A percentile compares a stretch with the other conserved stretches of the same genome.
These are phyloP conservation scores for Furcasterigmium sp. DNA, from an alignment of 2,329 filamentous ascomycete species.

Conservation along the genomic window DNA sequence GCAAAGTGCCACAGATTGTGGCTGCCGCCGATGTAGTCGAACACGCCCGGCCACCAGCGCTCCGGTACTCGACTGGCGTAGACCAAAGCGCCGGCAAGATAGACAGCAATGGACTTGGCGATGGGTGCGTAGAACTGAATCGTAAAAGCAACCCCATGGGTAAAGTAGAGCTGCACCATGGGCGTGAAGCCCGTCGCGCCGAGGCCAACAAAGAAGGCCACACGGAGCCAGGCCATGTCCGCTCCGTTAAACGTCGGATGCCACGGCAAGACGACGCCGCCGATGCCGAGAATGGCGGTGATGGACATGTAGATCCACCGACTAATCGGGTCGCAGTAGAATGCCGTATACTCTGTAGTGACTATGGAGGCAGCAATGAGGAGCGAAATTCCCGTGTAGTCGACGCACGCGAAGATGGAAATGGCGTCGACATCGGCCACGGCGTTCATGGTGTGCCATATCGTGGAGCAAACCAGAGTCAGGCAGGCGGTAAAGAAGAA, in stretches of 20 bases:
- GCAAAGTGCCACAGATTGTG: constrained; percentile 98
- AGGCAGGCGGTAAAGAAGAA: constrained; percentile 97
- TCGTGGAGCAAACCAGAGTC: constrained; percentile 87
- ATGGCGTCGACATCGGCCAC: constrained; percentile 86
- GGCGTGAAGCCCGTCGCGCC: constrained; percentile 86
- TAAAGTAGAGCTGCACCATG: constrained; percentile 74
- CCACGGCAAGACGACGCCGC: constrained; percentile 90
- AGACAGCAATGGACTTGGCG: constrained; percentile 79
- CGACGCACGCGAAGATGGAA: constrained; percentile 94
- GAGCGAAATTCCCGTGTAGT: constrained; percentile 95
- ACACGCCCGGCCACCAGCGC: constrained; percentile 85
- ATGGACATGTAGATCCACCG: constrained; percentile 81
- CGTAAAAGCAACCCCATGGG: constrained; percentile 76
- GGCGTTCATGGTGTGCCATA: constrained; percentile 99
- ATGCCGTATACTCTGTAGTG: constrained; percentile 97
- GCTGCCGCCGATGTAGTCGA: constrained; percentile 91
- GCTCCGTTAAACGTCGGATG: constrained; percentile 88
- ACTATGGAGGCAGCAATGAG: constrained; percentile 95
- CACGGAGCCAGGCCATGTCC: constrained; percentile 90
- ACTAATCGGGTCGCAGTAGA: constrained; percentile 91
- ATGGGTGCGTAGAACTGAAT: constrained; percentile 85
- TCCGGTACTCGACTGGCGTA: constrained; percentile 93
- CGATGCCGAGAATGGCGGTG: constrained; percentile 76
- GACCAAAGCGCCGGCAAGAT: constrained; percentile 75
- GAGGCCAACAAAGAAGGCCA: constrained; percentile 85